phyloP scores from a whole-genome alignment of 2,329 filamentous ascomycete species.

The Botrytis medusae region DNA sequence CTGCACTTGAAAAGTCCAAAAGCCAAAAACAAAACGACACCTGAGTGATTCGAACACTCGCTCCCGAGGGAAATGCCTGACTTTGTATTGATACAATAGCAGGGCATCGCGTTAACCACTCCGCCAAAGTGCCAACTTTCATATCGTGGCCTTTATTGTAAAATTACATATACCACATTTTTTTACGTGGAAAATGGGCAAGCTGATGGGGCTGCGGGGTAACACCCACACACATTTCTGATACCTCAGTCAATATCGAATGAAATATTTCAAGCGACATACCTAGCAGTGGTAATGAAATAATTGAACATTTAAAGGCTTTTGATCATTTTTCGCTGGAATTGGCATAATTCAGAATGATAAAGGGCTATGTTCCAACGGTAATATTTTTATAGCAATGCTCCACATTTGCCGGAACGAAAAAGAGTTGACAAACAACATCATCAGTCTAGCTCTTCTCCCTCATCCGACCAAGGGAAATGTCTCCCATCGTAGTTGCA shows the following conservation, averaged over 20 bases:
- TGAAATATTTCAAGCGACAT: neutral
- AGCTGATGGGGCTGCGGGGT: neutral
- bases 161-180: neutral
- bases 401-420: neutral
- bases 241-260: neutral
- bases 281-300: neutral
- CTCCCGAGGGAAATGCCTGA: neutral
- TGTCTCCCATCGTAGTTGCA: neutral
- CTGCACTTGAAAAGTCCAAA: neutral
- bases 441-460: neutral
- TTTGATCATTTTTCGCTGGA: neutral
- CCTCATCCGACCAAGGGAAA: neutral
- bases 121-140: neutral
- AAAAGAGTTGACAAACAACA: neutral
- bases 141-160: rapidly evolving
- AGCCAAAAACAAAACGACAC: neutral
- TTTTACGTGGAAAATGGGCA: rapidly evolving
- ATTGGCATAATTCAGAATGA: neutral
- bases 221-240: neutral
- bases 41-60: constrained; percentile 1
- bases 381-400: neutral
- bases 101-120: constrained; percentile 2
- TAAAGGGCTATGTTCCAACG: neutral
- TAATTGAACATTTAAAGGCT: neutral
- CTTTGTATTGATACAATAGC: neutral